Percentiles rank a stretch among this genome's conserved stretches.
Conservation (phyloP, 1,139 yeast species). For the Yamadazyma membranifaciens region DNA sequence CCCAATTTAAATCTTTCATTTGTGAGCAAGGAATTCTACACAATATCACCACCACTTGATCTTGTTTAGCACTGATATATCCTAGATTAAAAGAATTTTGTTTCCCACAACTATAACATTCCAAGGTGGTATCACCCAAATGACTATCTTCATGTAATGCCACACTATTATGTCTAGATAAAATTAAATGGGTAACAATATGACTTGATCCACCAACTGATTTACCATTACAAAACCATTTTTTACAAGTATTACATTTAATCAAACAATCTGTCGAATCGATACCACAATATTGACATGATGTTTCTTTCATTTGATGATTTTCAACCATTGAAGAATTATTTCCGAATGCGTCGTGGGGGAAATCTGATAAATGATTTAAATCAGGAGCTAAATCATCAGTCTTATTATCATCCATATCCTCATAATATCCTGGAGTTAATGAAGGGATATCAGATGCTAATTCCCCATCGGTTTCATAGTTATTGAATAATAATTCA, state of each 20-base stretch:
- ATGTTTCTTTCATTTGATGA: neutral
- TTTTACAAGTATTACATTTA: constrained; percentile 72
- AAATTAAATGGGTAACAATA: constrained; percentile 80
- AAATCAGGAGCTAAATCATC: neutral
- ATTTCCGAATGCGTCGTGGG: neutral
- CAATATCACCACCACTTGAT: constrained; percentile 80
- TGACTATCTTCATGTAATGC: constrained; percentile 78
- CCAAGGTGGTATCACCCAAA: constrained; percentile 79
- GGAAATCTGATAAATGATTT: neutral
- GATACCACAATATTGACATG: constrained; percentile 77
- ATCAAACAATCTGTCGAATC: constrained; percentile 66
- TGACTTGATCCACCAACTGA: constrained; percentile 68
- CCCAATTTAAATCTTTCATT: constrained; percentile 76
- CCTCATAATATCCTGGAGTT: neutral
- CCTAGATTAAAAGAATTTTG: constrained; percentile 81
- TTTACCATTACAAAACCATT: constrained; percentile 91
- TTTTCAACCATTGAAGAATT: neutral
- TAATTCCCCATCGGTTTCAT: constrained; percentile 9
- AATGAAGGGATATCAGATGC: neutral
- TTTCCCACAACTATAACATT: constrained; percentile 89
- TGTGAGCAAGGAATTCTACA: constrained; percentile 92
- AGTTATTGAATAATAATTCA: constrained; percentile 23
- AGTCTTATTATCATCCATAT: neutral
- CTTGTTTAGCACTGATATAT: constrained; percentile 83
- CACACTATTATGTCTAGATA: constrained; percentile 75